phyloP scores from a whole-genome alignment of 2,329 filamentous ascomycete genomes.

The Pyricularia sp. region DNA sequence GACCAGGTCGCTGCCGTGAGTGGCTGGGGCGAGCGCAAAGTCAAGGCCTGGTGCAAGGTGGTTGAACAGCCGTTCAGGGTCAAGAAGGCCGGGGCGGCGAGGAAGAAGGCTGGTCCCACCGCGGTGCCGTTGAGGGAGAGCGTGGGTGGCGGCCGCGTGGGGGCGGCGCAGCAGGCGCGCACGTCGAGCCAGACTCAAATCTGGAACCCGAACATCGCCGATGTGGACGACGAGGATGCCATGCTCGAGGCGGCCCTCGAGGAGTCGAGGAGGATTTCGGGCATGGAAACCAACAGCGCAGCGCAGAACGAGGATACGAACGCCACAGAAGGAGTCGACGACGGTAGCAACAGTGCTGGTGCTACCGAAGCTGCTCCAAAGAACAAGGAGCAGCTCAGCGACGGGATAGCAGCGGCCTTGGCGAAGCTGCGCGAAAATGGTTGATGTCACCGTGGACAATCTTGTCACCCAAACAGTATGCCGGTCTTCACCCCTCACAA shows the following conservation, averaged over 20 bases:
- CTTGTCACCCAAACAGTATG: neutral
- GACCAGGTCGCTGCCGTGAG: constrained; percentile 79
- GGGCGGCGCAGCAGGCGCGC: constrained; percentile 5
- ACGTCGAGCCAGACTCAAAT: constrained; percentile 25
- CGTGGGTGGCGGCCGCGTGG: constrained; percentile 9
- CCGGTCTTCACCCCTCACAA: neutral
- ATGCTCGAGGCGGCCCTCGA: constrained; percentile 38
- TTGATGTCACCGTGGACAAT: constrained; percentile 9
- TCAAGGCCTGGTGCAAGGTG: constrained; percentile 72
- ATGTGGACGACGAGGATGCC: constrained; percentile 38
- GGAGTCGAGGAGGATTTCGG: constrained; percentile 31
- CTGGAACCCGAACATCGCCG: constrained; percentile 24
- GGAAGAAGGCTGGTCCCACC: constrained; percentile 11
- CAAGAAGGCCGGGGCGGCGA: constrained; percentile 47
- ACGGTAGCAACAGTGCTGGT: constrained; percentile 5
- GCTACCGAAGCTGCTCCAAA: constrained; percentile 10
- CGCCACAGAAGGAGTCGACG: constrained; percentile 8
- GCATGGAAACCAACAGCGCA: constrained; percentile 3
- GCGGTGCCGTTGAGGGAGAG: constrained; percentile 30
- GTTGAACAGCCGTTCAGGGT: constrained; percentile 80
- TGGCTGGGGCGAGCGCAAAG: constrained; percentile 94
- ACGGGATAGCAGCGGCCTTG: constrained; percentile 51
- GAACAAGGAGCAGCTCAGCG: constrained; percentile 37
- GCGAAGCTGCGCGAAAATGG: constrained; percentile 44
- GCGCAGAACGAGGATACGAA: constrained; percentile 15